Base-by-base conservation (phyloP, 768 basidiomycete genomes). In the Floccularia luteovirens region DNA sequence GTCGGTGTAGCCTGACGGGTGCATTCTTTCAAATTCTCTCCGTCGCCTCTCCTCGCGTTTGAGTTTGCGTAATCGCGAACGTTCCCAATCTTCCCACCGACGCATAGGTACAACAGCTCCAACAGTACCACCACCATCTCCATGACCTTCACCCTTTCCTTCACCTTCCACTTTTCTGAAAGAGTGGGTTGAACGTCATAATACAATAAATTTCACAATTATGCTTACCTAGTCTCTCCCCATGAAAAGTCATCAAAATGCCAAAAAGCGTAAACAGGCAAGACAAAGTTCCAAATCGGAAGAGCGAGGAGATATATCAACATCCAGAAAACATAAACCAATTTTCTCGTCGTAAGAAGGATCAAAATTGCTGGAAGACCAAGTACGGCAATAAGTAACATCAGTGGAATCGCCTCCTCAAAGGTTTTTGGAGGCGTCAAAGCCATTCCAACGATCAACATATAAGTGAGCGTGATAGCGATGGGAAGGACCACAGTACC, bases 31-130 rank as follows among this genome's bases (percentile, higher is more conserved):
- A 48, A 96, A 74, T 5, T 97, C 91, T 52, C 69, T 70, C 43
- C 83, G 66, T 42, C 90, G 69, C 48, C 82, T 73, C 50, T 91
- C 89, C 53, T 96, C 93, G 1, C 96, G 80, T 45, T 77, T 79
- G 23, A 94, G 46, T 63, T 97, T 98, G 37, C 94, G 83, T 34
- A 98, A 69, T 31, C 96, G 75, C 19, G 91, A 94, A 17, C 92
- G 79, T 55, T 99, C 96, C 96, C 94, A 99, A 51, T 99, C 94
- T 62, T 98, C 96, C 96, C 96, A 99, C 36, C 94, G 75, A n/a
- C 94, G 79, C 56, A 98, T 64, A 0, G 96, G 91, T n/a, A 98
- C 77, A 0, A 75, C 77, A 31, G 70, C 60, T 4, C 74, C 77
- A 38, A 67, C 69, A 33, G 66, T 56, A 4, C 63, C 61, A 19